Conservation (phyloP, 2,329 filamentous ascomycete species). For the Exophiala spinifera region DNA sequence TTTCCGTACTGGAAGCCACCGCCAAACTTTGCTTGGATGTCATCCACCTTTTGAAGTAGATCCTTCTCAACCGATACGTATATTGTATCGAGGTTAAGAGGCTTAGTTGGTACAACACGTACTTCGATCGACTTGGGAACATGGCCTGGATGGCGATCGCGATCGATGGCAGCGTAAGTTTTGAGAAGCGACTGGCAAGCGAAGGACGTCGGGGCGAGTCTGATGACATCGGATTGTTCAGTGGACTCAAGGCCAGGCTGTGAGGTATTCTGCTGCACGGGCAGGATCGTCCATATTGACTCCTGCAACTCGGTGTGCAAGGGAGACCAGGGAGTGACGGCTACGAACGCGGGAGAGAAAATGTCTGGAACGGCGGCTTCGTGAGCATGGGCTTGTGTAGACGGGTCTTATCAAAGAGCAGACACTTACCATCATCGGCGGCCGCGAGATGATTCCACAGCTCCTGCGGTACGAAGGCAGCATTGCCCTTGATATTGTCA, state of each 20-base stretch:
- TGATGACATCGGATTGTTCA: conserved; percentile 72
- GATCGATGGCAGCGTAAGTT: conserved; percentile 67
- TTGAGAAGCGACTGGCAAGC: conserved; percentile 76
- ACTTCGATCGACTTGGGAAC: conserved; percentile 79
- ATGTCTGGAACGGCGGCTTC: conserved; percentile 3
- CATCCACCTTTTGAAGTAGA: conserved; percentile 73
- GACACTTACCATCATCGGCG: conserved; percentile 41
- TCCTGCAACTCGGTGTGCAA: conserved; percentile 50
- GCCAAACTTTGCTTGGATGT: conserved; percentile 79
- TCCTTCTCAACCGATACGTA: conserved; percentile 84
- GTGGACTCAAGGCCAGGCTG: conserved; percentile 48
- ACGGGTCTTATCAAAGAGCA: background rate
- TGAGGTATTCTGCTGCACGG: conserved; percentile 55
- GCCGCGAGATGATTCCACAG: conserved; percentile 71
- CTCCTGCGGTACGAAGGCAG: conserved; percentile 82
- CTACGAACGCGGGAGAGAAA: conserved; percentile 35
- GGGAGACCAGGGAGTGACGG: conserved; percentile 46
- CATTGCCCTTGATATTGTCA: conserved; percentile 77
- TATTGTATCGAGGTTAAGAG: conserved; percentile 76
- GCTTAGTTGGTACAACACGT: conserved; percentile 73
- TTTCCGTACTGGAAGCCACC: conserved; percentile 45
- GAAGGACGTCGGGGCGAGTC: conserved; percentile 69
- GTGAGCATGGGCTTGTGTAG: conserved; percentile 7
- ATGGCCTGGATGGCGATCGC: conserved; percentile 69
- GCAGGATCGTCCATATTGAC: conserved; percentile 79